A percentile compares a stretch with the other conserved stretches of the same genome.
phyloP scores from a whole-genome alignment of 1,284 basidiomycete genomes.

The Apiotrichum mycotoxinovorans region DNA sequence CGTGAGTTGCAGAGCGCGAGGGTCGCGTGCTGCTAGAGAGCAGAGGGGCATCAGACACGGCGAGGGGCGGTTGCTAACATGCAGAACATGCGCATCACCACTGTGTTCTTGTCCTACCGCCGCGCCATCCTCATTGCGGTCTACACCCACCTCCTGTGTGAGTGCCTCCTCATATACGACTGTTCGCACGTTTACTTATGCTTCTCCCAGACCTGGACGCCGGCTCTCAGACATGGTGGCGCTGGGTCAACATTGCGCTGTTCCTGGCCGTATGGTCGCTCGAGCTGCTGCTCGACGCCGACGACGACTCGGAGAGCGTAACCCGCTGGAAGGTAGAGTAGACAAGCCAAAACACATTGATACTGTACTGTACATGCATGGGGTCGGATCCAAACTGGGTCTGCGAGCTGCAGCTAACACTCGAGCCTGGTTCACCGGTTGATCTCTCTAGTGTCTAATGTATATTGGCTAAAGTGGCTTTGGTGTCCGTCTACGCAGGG shows the following conservation, averaged over 20 bases:
- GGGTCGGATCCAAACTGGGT: background rate
- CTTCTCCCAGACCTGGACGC: slow-evolving; percentile 45
- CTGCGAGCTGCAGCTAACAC: too few relatives aligned
- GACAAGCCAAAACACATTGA: slow-evolving; percentile 1
- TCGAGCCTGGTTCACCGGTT: too few relatives aligned
- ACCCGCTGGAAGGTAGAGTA: slow-evolving; percentile 47
- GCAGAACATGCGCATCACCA: slow-evolving; percentile 48
- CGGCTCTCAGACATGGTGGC: slow-evolving; percentile 50
- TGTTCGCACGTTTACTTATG: too few relatives aligned
- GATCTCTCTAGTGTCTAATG: too few relatives aligned
- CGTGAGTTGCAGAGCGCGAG: slow-evolving; percentile 29
- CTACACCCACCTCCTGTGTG: slow-evolving; percentile 50
- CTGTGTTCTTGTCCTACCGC: slow-evolving; percentile 47
- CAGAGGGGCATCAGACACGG: too few relatives aligned
- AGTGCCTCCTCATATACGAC: slow-evolving; percentile 13
- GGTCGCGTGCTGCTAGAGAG: too few relatives aligned
- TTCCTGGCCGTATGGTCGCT: slow-evolving; percentile 50
- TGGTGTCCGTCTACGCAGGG: background rate
- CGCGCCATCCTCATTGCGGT: slow-evolving; percentile 50
- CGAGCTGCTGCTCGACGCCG: slow-evolving; percentile 48
- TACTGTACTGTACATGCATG: background rate
- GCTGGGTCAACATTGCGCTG: slow-evolving; percentile 50
- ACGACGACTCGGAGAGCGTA: slow-evolving; percentile 44
- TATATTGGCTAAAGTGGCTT: too few relatives aligned
- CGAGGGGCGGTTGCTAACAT: background rate